Percentiles rank a stretch among this genome's conserved stretches.
phyloP scores from a whole-genome alignment of 2,329 filamentous ascomycete genomes.

The Alternaria dauci region DNA sequence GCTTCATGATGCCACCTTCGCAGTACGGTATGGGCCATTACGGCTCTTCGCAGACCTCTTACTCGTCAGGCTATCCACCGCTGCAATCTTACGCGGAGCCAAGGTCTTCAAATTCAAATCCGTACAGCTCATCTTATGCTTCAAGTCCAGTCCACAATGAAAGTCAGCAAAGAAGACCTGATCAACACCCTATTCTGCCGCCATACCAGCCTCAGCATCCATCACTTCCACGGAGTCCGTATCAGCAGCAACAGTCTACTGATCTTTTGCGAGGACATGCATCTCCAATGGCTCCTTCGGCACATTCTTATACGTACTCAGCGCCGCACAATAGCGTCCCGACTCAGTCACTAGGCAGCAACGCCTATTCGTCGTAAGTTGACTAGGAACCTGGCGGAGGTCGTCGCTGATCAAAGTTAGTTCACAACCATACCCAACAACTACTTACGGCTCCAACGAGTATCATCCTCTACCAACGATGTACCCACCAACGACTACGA shows the following conservation, averaged over 20 bases:
- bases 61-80: constrained; percentile 45
- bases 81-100: constrained; percentile 42
- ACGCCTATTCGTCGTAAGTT: constrained; percentile 47
- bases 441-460: constrained; percentile 44
- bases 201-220: constrained; percentile 42
- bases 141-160: constrained; percentile 38
- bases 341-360: constrained; percentile 39
- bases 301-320: constrained; percentile 45
- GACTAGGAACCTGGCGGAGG: constrained; percentile 2
- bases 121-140: constrained; percentile 42
- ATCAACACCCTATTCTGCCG: constrained; percentile 39
- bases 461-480: constrained; percentile 48
- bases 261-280: constrained; percentile 42
- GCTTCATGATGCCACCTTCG: constrained; percentile 52
- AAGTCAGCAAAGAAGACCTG: constrained; percentile 36
- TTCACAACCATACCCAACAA: constrained; percentile 44
- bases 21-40: constrained; percentile 52
- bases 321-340: constrained; percentile 42
- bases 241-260: constrained; percentile 45
- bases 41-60: constrained; percentile 41
- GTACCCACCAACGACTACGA: constrained; percentile 47
- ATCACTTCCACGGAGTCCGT: constrained; percentile 43
- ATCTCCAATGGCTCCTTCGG: constrained; percentile 35
- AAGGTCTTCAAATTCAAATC: constrained; percentile 36
- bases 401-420: constrained; percentile 30